Evolutionary conservation across 1,284 basidiomycete genomes (phyloP).

Genomic region (Athelia sp.): DNA sequence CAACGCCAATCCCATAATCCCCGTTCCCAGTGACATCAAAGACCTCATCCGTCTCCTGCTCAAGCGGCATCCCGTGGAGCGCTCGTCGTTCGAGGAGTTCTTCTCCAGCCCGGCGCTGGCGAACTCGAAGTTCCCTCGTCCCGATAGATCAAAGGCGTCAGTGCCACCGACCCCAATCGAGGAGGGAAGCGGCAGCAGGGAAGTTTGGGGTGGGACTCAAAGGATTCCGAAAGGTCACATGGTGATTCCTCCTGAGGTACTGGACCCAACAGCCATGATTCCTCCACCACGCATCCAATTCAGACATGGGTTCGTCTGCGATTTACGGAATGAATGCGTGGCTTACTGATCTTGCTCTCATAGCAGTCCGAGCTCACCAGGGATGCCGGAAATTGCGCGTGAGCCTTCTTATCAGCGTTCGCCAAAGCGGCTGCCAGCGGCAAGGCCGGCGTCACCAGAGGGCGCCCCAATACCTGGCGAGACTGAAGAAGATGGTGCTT

Average conservation of each 20-base stretch:
- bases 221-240: constrained; percentile 62
- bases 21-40: constrained; percentile 75
- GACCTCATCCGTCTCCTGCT: constrained; percentile 80
- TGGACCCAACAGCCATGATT: constrained; percentile 73
- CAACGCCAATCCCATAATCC: background rate
- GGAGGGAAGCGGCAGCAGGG: constrained; percentile 1
- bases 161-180: constrained; percentile 8
- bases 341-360: background rate
- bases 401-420: constrained; percentile 7
- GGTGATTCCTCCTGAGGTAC: constrained; percentile 67
- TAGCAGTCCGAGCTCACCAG: constrained; percentile 8
- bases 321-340: background rate
- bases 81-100: constrained; percentile 91
- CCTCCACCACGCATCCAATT: constrained; percentile 77
- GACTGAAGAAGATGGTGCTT: constrained; percentile 71
- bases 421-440: constrained; percentile 7
- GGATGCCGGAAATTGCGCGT: constrained; percentile 2
- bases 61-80: constrained; percentile 80
- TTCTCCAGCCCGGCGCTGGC: constrained; percentile 80
- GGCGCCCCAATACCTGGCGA: constrained; percentile 74
- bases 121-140: constrained; percentile 71
- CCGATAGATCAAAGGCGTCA: constrained; percentile 19
- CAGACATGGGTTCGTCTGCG: constrained; percentile 20
- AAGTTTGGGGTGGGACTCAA: constrained; percentile 25
- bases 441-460: constrained; percentile 48